phyloP scores from a whole-genome alignment of 495 filamentous ascomycete genomes.

The Gamarada debralockiae region DNA sequence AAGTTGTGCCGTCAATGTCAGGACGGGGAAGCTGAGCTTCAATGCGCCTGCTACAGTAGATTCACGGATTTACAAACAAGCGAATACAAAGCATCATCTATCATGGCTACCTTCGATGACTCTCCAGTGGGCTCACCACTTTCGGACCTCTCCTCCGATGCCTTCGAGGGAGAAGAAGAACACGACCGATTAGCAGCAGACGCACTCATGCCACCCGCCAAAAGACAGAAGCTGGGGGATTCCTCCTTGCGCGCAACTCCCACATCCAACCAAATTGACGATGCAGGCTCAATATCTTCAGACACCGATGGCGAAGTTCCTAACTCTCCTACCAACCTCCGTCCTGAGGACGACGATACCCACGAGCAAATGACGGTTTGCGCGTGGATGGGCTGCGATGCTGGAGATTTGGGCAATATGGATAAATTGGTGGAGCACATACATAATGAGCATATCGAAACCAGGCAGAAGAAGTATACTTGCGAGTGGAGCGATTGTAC shows the following conservation, averaged over 20 bases:
- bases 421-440: slow-evolving; percentile 90
- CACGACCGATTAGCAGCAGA: slow-evolving; percentile 32
- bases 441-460: slow-evolving; percentile 86
- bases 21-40: too few species aligned
- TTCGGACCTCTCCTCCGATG: slow-evolving; percentile 36
- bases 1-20: too few species aligned
- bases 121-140: slow-evolving; percentile 22
- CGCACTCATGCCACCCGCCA: slow-evolving; percentile 41
- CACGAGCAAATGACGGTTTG: slow-evolving; percentile 89
- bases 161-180: slow-evolving; percentile 43
- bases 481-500: slow-evolving; percentile 93
- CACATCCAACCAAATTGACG: slow-evolving; percentile 28
- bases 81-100: too few species aligned
- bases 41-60: too few species aligned
- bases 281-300: slow-evolving; percentile 59
- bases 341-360: slow-evolving; percentile 71
- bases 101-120: slow-evolving; percentile 1
- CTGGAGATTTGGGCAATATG: slow-evolving; percentile 85
- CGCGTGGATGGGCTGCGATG: slow-evolving; percentile 81
- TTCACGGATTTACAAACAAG: too few species aligned
- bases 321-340: slow-evolving; percentile 53
- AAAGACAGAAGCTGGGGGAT: slow-evolving; percentile 44
- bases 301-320: slow-evolving; percentile 88
- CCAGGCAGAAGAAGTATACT: slow-evolving; percentile 70
- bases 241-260: slow-evolving; percentile 43